These are phyloP conservation scores for Podospora anserina DNA, from an alignment of 495 filamentous ascomycete genomes.

Conservation along the genomic window DNA sequence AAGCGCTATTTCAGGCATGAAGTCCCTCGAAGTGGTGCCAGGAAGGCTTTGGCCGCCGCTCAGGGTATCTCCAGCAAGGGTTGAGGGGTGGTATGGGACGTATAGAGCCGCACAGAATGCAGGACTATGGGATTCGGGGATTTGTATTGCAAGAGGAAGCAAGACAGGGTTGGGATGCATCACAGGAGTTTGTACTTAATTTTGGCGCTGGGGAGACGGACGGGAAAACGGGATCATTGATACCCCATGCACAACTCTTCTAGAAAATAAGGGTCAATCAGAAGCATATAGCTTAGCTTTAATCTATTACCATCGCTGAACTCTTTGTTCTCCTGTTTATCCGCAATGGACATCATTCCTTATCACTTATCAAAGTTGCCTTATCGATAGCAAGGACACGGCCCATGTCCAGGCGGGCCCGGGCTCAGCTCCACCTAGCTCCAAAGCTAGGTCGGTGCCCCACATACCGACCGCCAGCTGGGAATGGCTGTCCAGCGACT, in stretches of 20 bases:
- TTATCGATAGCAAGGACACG: background rate
- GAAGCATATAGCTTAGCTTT: background rate
- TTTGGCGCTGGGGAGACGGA: background rate
- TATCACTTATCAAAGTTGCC: background rate
- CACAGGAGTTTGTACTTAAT: background rate
- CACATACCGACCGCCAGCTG: background rate
- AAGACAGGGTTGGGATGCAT: background rate
- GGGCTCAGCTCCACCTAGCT: background rate
- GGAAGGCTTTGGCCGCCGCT: slow-evolving; percentile 17
- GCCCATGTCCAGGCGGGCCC: background rate
- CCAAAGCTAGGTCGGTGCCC: background rate
- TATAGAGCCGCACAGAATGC: background rate
- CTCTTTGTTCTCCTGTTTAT: no score
- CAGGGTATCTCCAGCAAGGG: slow-evolving; percentile 20
- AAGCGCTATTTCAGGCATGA: slow-evolving; percentile 35
- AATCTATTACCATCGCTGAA: background rate
- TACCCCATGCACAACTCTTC: slow-evolving; percentile 1
- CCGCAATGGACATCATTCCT: background rate
- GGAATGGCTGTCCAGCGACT: slow-evolving; percentile 4
- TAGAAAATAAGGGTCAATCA: background rate
- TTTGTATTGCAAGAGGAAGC: background rate
- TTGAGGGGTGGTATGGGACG: background rate
- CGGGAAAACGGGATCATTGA: slow-evolving; percentile 5
- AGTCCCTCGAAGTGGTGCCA: slow-evolving; percentile 28
- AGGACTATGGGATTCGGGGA: background rate